These are phyloP conservation scores for Umbelopsis vinacea DNA, from an alignment of 192 early-diverging fungal genomes.

Conservation along the genomic window DNA sequence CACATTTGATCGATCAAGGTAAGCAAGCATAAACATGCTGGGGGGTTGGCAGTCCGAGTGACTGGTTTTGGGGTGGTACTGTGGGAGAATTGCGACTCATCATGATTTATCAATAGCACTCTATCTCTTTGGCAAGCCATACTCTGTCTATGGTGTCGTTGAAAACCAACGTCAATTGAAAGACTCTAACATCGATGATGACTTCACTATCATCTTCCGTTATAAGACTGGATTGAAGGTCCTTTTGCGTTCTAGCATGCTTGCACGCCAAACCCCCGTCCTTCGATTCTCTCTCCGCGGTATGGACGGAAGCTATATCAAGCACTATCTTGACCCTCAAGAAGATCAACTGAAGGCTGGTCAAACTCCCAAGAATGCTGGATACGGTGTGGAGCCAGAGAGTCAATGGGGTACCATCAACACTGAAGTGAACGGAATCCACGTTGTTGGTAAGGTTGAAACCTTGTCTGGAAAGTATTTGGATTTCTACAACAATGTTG, in stretches of 20 bases:
- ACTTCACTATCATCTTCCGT: slow-evolving; percentile 66
- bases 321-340: slow-evolving; percentile 72
- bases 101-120: slow-evolving; percentile 44
- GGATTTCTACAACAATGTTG: slow-evolving; percentile 69
- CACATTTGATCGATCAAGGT: slow-evolving; percentile 70
- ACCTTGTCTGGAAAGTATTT: slow-evolving; percentile 63
- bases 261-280: slow-evolving; percentile 61
- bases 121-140: slow-evolving; percentile 68
- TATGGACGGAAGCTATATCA: slow-evolving; percentile 68
- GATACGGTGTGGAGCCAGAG: slow-evolving; percentile 61
- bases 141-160: slow-evolving; percentile 61
- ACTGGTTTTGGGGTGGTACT: too few species aligned
- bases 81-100: neutral
- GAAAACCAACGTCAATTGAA: slow-evolving; percentile 68
- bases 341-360: slow-evolving; percentile 74
- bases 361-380: slow-evolving; percentile 49
- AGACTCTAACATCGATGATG: slow-evolving; percentile 57
- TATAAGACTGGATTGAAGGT: slow-evolving; percentile 66
- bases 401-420: slow-evolving; percentile 56
- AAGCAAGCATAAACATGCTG: slow-evolving; percentile 15
- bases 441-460: slow-evolving; percentile 58
- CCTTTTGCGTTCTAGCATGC: slow-evolving; percentile 67
- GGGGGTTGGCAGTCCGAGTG: too few species aligned
- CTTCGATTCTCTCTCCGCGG: slow-evolving; percentile 71
- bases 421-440: slow-evolving; percentile 50